phyloP scores from a whole-genome alignment of 192 early-diverging fungal species.

The Linnemannia zychae region DNA sequence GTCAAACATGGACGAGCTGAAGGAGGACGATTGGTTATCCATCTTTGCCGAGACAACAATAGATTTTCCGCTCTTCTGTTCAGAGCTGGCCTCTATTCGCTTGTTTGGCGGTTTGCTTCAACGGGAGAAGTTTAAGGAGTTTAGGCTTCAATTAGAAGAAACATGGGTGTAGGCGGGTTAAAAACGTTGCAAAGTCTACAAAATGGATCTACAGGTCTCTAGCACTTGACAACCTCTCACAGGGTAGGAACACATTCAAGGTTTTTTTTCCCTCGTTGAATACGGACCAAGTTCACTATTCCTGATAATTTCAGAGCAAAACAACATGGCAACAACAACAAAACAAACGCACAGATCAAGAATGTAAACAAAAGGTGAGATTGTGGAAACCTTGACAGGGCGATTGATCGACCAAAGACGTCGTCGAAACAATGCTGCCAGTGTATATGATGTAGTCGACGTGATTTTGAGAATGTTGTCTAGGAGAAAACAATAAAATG shows the following conservation, averaged over 20 bases:
- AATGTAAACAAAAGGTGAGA: background rate
- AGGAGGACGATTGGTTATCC: background rate
- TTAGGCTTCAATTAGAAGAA: background rate
- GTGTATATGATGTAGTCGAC: background rate
- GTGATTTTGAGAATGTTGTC: background rate
- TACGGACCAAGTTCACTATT: background rate
- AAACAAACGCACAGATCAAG: constrained; percentile 4
- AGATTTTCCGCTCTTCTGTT: background rate
- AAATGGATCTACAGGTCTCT: background rate
- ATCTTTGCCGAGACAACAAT: background rate
- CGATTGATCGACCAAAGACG: background rate
- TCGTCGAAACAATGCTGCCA: background rate
- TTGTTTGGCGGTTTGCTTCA: background rate
- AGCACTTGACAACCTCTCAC: background rate
- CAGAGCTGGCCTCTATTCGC: background rate
- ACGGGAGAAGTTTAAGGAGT: background rate
- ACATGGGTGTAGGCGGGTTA: background rate
- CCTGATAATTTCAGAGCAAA: background rate
- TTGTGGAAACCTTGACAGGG: background rate
- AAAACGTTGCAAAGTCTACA: too few species aligned
- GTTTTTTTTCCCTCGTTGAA: background rate
- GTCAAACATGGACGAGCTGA: background rate
- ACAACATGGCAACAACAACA: background rate
- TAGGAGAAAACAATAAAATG: background rate
- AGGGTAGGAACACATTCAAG: background rate